Evolutionary conservation across 345 rosid species (phyloP).

Genomic region (Populus tremula): DNA sequence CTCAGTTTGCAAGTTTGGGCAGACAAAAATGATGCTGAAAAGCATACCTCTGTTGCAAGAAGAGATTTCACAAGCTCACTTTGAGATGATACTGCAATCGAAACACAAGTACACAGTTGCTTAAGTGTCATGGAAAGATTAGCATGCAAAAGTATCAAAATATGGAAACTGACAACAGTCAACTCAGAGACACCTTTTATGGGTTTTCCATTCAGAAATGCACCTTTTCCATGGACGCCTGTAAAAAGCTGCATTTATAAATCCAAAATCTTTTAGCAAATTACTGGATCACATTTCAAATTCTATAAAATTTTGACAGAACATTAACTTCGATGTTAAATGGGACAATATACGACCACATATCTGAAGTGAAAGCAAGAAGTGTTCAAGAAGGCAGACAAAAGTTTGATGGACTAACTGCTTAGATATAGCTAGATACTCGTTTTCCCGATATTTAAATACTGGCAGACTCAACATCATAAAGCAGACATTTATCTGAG

Average conservation of each 20-base stretch:
- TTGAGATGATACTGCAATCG: conserved; percentile 66
- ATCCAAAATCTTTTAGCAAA: conserved; percentile 1
- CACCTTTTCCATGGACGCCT: conserved; percentile 70
- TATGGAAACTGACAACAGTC: not conserved
- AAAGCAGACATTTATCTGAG: not conserved
- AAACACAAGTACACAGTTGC: conserved; percentile 14
- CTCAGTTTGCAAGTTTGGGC: no score
- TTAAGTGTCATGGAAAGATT: not conserved
- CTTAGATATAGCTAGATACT: not conserved
- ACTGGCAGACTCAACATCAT: not conserved
- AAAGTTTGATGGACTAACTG: not conserved
- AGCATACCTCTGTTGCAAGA: conserved; percentile 77
- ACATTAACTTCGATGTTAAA: not conserved
- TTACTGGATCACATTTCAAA: not conserved
- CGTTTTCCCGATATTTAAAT: not conserved
- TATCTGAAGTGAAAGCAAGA: not conserved
- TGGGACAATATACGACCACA: not conserved
- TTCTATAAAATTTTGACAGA: not conserved
- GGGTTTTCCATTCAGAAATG: conserved; percentile 74
- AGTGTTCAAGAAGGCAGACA: not conserved
- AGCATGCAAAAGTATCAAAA: not conserved
- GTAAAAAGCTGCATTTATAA: conserved; percentile 63
- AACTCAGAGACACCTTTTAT: conserved; percentile 52
- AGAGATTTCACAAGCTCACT: conserved; percentile 74
- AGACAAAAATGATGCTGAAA: not conserved